Evolutionary conservation across 108 stramenopile species (phyloP), one percentile per base, ranked within the genome.

Genomic region (Fragilariopsis cylindrus): DNA sequence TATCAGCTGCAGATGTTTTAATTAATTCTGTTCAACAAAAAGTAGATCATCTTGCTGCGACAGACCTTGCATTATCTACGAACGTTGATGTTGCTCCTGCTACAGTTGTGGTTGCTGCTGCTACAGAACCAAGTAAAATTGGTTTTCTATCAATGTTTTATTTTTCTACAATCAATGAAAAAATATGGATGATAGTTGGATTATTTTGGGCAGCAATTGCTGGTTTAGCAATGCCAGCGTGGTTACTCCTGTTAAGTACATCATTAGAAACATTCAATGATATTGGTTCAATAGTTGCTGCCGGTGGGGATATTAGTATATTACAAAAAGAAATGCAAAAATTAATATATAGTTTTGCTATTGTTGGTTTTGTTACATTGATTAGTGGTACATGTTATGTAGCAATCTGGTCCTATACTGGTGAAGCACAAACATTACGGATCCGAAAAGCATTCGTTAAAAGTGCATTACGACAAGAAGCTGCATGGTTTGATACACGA

Each of bases 381-480:
- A 56, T 82, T 8, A 43, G 52, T 16, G 88, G 88, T 30, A 72
- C 76, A 7, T 13, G 62, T 7, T 81, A 80, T 60, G 88, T 87
- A 43, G 49, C 80, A 39, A 75, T 80, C 18, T 89, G 86, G 86
- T 77, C 82, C 12, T 78, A 80, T 15, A 80, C 84, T 3, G 88
- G 88, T 1, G 86, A 89, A 66, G 50, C 46, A 52, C 77, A 84
- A 53, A 49, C 84, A 9, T 73, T 87, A 9, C 76, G 84, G 8
- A 79, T 89, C 15, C 82, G 83, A 40, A 66, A 89, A 68, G 46
- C 52, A 21, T 89, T 87, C 47, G 86, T 89, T 11, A 57, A 73
- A 47, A 65, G 82, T 42, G 84, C 86, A 52, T 69, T 89, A 16
- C 46, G 71, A 4, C 86, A 89, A 74, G 84, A 83, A 13, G 72